Base-by-base conservation (phyloP, 1,139 yeast genomes). In the Ogataea hybrid region DNA sequence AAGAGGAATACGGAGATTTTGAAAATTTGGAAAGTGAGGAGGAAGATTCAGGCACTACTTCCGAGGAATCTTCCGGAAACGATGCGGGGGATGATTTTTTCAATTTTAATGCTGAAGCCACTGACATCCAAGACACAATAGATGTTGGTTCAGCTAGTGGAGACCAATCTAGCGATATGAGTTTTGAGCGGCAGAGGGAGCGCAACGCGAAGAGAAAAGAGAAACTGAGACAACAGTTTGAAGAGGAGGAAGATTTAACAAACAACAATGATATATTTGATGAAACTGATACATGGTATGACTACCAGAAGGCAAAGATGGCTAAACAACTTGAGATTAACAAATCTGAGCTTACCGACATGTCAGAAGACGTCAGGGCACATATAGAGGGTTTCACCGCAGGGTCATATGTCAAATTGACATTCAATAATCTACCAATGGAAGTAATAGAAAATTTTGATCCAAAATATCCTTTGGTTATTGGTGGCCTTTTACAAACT, bases 291-390 rank as follows among this genome's bases (percentile, higher is more conserved):
- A 89, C 96, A 1, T 94, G 98, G 98, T 94, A 92, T 62, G 97
- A 92, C 61, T 79, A 86, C 64, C 97, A 94, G 65, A 94, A 94
- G 67, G 94, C 95, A 48, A 92, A 90, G 59, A 90, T 94, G 80
- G 92, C 96, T 46, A 90, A 92, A 63, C 98, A 94, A 67, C 71
- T 87, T 52, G 97, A 92, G 51, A 89, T 94, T 67, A 94, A 94
- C 66, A 86, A 86, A 62, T 79, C 86, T 5, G 89, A 83, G 61
- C 73, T 77, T 46, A 84, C 79, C 20, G 75, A 77, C 33, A 76
- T 94, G 83, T 95, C 89, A 47, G 72, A 71, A 16, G 85, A 76
- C 16, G 79, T 87, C 17, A 76, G 97, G 57, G 72, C 81, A 46
- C 80, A 80, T 51, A 81, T 94, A 51, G 97, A 92, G 68, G 99